phyloP scores from a whole-genome alignment of 139 green algal genomes.

The Desmodesmus armatus region DNA sequence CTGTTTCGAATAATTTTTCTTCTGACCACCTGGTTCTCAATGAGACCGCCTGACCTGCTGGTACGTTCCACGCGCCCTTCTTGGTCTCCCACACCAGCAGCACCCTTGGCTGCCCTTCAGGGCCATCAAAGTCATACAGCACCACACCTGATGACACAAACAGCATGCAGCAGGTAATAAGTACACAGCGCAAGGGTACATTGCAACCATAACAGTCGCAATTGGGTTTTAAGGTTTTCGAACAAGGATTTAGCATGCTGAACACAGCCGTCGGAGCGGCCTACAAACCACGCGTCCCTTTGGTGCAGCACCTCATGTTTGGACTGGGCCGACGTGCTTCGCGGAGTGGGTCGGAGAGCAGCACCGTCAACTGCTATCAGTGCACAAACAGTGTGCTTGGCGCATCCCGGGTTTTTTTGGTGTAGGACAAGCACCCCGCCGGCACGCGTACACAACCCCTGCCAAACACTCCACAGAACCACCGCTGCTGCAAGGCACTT shows the following conservation, averaged over 20 bases:
- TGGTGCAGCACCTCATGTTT: too few relatives aligned
- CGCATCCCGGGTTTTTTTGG: too few relatives aligned
- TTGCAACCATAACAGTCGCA: too few relatives aligned
- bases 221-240: too few relatives aligned
- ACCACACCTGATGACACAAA: neutral
- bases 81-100: neutral
- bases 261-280: too few relatives aligned
- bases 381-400: neutral
- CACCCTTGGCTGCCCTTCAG: neutral
- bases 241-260: too few relatives aligned
- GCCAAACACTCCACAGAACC: neutral
- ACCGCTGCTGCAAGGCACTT: neutral
- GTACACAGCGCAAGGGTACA: too few relatives aligned
- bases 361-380: too few relatives aligned
- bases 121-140: slow-evolving; percentile 1
- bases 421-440: neutral
- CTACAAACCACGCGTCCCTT: too few relatives aligned
- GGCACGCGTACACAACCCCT: neutral
- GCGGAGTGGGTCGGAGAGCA: too few relatives aligned
- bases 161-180: neutral
- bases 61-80: neutral
- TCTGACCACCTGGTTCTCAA: neutral
- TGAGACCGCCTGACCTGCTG: neutral
- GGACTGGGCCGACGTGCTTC: too few relatives aligned
- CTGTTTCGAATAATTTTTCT: too few relatives aligned